Evolutionary conservation across 192 early-diverging fungal genomes (phyloP).

Genomic region (Jimgerdemannia flammicorona): DNA sequence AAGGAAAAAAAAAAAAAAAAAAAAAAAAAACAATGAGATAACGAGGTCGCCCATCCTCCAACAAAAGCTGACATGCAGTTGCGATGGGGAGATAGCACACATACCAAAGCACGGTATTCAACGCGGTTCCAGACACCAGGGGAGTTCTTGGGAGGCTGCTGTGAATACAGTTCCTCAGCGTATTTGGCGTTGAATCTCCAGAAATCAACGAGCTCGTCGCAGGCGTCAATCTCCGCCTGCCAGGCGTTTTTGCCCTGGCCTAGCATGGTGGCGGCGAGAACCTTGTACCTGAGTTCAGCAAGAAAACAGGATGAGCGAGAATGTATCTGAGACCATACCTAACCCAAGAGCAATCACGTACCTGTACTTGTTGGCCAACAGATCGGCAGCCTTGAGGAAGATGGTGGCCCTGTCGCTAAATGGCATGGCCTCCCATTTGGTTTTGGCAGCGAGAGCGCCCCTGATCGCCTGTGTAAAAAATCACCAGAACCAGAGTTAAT

Average conservation of each 20-base stretch:
- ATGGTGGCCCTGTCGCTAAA: constrained; percentile 93
- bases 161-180: constrained; percentile 87
- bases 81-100: background rate
- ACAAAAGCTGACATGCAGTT: too few species aligned
- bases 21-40: too few species aligned
- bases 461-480: constrained; percentile 67
- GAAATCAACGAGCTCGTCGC: constrained; percentile 92
- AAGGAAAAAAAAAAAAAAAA: background rate
- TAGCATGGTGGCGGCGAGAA: constrained; percentile 95
- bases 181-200: constrained; percentile 94
- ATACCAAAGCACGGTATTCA: constrained; percentile 84
- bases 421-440: constrained; percentile 88
- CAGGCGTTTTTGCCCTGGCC: constrained; percentile 98
- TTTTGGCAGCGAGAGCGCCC: constrained; percentile 79
- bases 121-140: constrained; percentile 87
- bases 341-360: constrained; percentile 29
- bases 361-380: constrained; percentile 86
- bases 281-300: constrained; percentile 47
- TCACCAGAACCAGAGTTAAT: background rate
- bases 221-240: constrained; percentile 99
- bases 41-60: too few species aligned
- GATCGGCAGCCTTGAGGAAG: constrained; percentile 97
- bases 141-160: constrained; percentile 90
- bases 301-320: constrained; percentile 23
- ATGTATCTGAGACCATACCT: background rate